These are phyloP conservation scores for Angomonas desouzai DNA, from an alignment of 208 protist species.

Conservation along the genomic window DNA sequence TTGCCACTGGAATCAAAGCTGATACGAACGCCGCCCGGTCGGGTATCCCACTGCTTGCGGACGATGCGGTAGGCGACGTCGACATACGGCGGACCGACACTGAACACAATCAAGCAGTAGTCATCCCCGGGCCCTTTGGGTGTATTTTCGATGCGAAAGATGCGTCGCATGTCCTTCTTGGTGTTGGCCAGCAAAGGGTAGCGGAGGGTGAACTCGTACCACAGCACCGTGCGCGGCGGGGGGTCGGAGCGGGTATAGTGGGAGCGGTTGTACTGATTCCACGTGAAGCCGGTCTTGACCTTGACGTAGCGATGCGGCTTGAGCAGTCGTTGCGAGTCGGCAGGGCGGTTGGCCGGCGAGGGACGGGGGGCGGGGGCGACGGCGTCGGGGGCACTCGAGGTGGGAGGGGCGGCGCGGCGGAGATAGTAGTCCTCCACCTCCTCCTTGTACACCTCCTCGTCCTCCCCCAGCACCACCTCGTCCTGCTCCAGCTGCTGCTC, in stretches of 20 bases:
- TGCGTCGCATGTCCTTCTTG: constrained; percentile 85
- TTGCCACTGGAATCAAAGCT: constrained; percentile 90
- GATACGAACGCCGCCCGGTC: constrained; percentile 92
- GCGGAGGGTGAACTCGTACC: constrained; percentile 99
- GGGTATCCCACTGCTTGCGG: constrained; percentile 95
- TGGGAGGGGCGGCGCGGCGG: background rate
- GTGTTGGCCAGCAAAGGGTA: constrained; percentile 96
- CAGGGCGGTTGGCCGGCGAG: constrained; percentile 11
- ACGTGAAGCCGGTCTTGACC: constrained; percentile 97
- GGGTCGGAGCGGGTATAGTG: constrained; percentile 99
- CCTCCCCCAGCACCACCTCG: constrained; percentile 63
- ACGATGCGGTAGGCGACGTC: constrained; percentile 98
- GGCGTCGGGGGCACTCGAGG: background rate
- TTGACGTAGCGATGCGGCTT: constrained; percentile 99
- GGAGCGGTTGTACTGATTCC: constrained; percentile 98
- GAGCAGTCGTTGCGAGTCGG: constrained; percentile 34
- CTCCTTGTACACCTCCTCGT: constrained; percentile 82
- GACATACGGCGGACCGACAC: constrained; percentile 97
- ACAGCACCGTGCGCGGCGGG: constrained; percentile 97
- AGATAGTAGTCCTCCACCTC: constrained; percentile 87
- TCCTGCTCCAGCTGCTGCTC: constrained; percentile 58
- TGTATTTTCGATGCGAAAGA: constrained; percentile 90
- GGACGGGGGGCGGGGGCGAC: constrained; percentile 15
- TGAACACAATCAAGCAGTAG: constrained; percentile 92
- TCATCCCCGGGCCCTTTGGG: constrained; percentile 69